Base-by-base conservation (phyloP, 441 rosid species). In the Biscutella laevigata region DNA sequence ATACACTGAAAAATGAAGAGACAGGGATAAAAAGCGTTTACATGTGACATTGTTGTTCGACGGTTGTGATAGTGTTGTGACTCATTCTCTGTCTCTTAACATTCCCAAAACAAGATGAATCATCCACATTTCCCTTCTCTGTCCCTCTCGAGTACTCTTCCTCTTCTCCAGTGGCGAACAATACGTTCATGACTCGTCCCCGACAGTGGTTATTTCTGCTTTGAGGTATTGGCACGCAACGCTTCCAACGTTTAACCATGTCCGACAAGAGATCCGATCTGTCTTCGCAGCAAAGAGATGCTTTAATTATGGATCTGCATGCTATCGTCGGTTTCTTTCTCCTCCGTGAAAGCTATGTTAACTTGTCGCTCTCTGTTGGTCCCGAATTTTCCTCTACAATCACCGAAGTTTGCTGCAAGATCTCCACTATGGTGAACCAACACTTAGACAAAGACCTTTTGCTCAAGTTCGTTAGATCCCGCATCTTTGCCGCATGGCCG, bases 171-270 rank as follows among this genome's bases (percentile, higher is more conserved):
- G 96, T 80, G 8, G 87, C 68, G 71, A 91, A 87, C 53, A 91
- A 62, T 13, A 87, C 96, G 67, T 87, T 91, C 77, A 78, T 91
- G 19, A 85, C 86, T 2, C 96, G 82, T 4, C 96, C 0, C 96
- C 95, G n/a, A 87, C 81, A 4, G 96, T 87, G 10, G 96, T 87
- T 66, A 91, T 84, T 74, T 91, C 98, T 10, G 98, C 96, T 68
- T 87, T 85, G 1, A 87, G 64, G 98, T 85, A 58, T 79, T 81
- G 44, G 87, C 72, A 41, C 80, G 82, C 51, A 91, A 69, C 0
- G 83, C 84, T 70, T 91, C 87, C 58, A 91, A 61, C 8, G 96
- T 66, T 83, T 85, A 67, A 91, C 83, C 38, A 91, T 78, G 61
- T 91, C 98, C 0, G 94, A n/a, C n/a, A n/a, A n/a, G 19, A 91